These are phyloP conservation scores for Pelargonium citronellum DNA, from an alignment of 441 rosid species.

Conservation along the genomic window DNA sequence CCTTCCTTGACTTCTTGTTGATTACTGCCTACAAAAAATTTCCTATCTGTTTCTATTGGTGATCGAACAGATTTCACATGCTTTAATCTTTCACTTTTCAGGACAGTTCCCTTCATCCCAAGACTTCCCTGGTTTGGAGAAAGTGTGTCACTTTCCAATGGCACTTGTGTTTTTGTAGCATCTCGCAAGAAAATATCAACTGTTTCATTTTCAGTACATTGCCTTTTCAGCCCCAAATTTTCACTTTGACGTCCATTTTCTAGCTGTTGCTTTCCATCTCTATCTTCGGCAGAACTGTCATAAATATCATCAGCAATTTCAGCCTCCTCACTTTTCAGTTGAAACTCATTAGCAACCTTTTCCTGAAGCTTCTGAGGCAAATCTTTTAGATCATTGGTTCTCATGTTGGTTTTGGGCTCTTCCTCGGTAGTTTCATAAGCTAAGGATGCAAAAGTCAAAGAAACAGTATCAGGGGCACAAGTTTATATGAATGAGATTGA, in stretches of 20 bases:
- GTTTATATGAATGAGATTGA: constrained; percentile 20
- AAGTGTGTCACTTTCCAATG: constrained; percentile 50
- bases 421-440: constrained; percentile 26
- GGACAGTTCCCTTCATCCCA: constrained; percentile 38
- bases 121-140: constrained; percentile 38
- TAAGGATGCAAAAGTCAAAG: constrained; percentile 26
- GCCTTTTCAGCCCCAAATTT: constrained; percentile 27
- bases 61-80: constrained; percentile 74
- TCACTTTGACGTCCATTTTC: constrained; percentile 28
- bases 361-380: constrained; percentile 24
- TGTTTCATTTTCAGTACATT: constrained; percentile 32
- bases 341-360: constrained; percentile 18
- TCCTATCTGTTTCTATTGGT: constrained; percentile 43
- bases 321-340: constrained; percentile 19
- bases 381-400: constrained; percentile 18
- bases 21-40: constrained; percentile 31
- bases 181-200: constrained; percentile 34
- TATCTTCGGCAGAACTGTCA: constrained; percentile 23
- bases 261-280: constrained; percentile 26
- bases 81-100: constrained; percentile 42
- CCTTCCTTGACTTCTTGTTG: constrained; percentile 36
- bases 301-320: constrained; percentile 22
- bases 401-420: constrained; percentile 20
- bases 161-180: constrained; percentile 34
- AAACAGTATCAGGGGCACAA: constrained; percentile 20